A percentile compares a stretch with the other conserved stretches of the same genome.
Conservation (phyloP, 2,329 filamentous ascomycete genomes). For the Camillea tinctor region DNA sequence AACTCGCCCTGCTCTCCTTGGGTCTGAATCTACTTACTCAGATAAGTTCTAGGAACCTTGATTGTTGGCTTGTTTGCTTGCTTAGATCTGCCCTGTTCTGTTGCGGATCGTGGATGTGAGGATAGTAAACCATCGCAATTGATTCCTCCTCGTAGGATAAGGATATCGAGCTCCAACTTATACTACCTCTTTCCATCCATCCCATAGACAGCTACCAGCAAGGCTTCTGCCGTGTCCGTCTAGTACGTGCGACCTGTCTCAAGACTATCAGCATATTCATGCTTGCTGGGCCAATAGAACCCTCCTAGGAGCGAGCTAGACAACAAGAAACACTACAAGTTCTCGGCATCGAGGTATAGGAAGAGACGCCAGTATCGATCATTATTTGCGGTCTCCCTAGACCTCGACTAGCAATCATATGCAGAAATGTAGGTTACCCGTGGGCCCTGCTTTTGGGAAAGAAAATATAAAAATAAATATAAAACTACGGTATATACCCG, state of each 20-base stretch:
- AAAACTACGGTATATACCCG: conserved; percentile 19
- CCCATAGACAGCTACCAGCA: neutral
- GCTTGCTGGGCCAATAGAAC: conserved; percentile 23
- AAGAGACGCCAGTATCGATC: neutral
- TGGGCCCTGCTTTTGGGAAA: neutral
- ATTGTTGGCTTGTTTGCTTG: neutral
- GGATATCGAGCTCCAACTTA: conserved; percentile 13
- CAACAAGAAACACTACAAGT: neutral
- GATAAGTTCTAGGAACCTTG: neutral
- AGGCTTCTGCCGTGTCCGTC: conserved; percentile 12
- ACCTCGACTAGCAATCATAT: neutral
- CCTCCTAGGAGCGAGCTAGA: conserved; percentile 17
- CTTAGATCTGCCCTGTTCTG: neutral
- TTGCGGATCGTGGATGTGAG: conserved; percentile 4
- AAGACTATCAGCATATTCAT: conserved; percentile 13
- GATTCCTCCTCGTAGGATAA: conserved; percentile 4
- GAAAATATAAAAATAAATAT: too few species aligned
- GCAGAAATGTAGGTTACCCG: neutral
- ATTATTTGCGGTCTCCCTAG: neutral
- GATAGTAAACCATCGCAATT: conserved; percentile 8
- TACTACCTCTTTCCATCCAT: conserved; percentile 7
- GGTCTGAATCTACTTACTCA: conserved; percentile 10
- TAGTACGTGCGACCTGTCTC: conserved; percentile 18
- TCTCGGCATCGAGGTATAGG: neutral
- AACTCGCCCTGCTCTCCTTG: too few species aligned